These are phyloP conservation scores for Hortiboletus campestris DNA, from an alignment of 768 basidiomycete genomes.

Conservation along the genomic window DNA sequence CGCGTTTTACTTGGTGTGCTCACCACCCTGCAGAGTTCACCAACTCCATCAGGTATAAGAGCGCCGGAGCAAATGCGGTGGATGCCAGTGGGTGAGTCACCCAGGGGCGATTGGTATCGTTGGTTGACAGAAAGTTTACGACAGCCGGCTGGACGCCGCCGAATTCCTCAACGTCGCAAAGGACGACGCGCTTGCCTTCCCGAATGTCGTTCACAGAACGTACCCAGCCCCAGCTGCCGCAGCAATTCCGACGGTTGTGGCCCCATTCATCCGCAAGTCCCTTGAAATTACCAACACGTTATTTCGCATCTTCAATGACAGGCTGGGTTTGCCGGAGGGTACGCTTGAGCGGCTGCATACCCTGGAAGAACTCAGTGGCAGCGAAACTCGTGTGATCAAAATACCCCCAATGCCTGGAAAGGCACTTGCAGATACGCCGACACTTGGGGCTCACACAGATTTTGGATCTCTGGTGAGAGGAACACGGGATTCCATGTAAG, in stretches of 20 bases:
- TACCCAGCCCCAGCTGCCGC: slow-evolving; percentile 56
- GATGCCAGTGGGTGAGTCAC: slow-evolving; percentile 49
- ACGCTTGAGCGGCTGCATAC: slow-evolving; percentile 44
- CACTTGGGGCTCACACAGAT: slow-evolving; percentile 68
- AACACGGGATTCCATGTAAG: not conserved
- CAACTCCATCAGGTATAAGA: slow-evolving; percentile 50
- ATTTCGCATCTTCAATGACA: slow-evolving; percentile 56
- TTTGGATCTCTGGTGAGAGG: slow-evolving; percentile 64
- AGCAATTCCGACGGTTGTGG: slow-evolving; percentile 48
- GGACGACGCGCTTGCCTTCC: slow-evolving; percentile 66
- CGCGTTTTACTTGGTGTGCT: not conserved
- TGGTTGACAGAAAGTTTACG: not conserved
- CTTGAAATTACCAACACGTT: slow-evolving; percentile 52
- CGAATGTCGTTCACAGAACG: slow-evolving; percentile 46
- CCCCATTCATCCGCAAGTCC: slow-evolving; percentile 57
- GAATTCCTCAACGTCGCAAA: slow-evolving; percentile 70
- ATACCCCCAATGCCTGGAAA: slow-evolving; percentile 40
- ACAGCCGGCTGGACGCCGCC: slow-evolving; percentile 42
- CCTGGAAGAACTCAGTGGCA: slow-evolving; percentile 47
- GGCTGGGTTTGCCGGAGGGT: slow-evolving; percentile 51
- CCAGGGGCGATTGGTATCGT: not conserved
- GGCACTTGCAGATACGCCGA: slow-evolving; percentile 33
- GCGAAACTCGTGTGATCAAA: slow-evolving; percentile 56
- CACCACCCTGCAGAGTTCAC: not conserved
- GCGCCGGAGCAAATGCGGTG: slow-evolving; percentile 57